Base-by-base conservation (phyloP, 1,139 yeast genomes). In the Candida dubliniensis region DNA sequence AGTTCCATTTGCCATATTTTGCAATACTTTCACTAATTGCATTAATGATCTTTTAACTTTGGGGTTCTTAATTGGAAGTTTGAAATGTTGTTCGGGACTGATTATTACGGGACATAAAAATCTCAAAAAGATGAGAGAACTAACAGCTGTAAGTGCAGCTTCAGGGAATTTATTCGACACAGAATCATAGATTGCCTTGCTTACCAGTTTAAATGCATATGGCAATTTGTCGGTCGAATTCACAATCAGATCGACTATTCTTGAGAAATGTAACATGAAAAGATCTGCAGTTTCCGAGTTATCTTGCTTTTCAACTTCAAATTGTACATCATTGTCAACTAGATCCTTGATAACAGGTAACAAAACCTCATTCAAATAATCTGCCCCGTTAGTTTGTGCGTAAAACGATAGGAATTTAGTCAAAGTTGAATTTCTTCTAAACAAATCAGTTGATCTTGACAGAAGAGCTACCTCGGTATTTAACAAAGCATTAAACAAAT, bases 21-120 rank as follows among this genome's bases (percentile, higher is more conserved):
- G 99, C 36, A 91, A 69, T 27, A 87, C 82, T 57, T 90, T 88
- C 3, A 96, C 98, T 39, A 93, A 67, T 50, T 87, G 84, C 57
- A 93, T 84, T 43, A 88, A 74, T 0, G 90, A 79, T 51, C 96
- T 74, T 52, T 90, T 84, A 9, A 84, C 81, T 30, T 71, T 75
- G 5, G 64, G 66, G 54, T 54, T 71, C 5, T 71, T 64, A 30
- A 79, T 70, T 23, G 71, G 71, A 44, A 85, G 80, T 40, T 63
- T 67, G 45, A 74, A 68, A 46, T 66, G 71, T 3, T 89, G 76
- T 51, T 88, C 96, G 0, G 98, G 97, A 37, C 93, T 84, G 11
- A 91, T 91, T 49, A 93, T 82, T 0, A 96, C 96, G 8, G 99
- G 98, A 59, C 96, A 90, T 49, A 89, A 77, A 54, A 87, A 85